phyloP scores from a whole-genome alignment of 495 filamentous ascomycete genomes.

The Talaromyces stipitatus region DNA sequence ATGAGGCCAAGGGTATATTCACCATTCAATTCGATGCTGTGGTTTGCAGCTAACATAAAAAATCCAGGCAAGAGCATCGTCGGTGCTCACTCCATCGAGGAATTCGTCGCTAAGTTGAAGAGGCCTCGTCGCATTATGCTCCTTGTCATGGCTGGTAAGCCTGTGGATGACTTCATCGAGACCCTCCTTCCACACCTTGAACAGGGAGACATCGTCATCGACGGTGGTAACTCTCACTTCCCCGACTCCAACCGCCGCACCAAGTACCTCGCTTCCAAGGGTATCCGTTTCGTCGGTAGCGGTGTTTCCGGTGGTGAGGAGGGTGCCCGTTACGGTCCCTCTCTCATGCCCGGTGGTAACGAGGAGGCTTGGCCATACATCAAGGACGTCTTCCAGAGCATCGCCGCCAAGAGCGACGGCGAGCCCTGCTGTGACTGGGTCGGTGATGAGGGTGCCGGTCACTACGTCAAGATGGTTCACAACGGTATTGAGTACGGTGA shows the following conservation, averaged over 20 bases:
- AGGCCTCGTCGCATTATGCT: slow-evolving; percentile 93
- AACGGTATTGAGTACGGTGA: slow-evolving; percentile 99
- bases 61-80: slow-evolving; percentile 78
- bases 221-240: slow-evolving; percentile 98
- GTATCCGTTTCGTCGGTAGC: slow-evolving; percentile 91
- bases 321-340: slow-evolving; percentile 94
- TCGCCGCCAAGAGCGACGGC: slow-evolving; percentile 90
- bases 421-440: slow-evolving; percentile 99
- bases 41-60: slow-evolving; percentile 12
- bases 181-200: slow-evolving; percentile 83
- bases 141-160: slow-evolving; percentile 94
- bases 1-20: slow-evolving; percentile 75
- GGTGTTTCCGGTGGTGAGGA: slow-evolving; percentile 99
- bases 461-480: slow-evolving; percentile 99
- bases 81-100: slow-evolving; percentile 88
- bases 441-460: slow-evolving; percentile 95
- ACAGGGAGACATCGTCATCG: slow-evolving; percentile 96
- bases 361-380: slow-evolving; percentile 97
- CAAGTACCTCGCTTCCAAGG: slow-evolving; percentile 74
- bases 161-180: slow-evolving; percentile 98
- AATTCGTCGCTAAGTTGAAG: slow-evolving; percentile 94
- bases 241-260: slow-evolving; percentile 97
- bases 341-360: slow-evolving; percentile 97
- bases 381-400: slow-evolving; percentile 98
- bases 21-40: not conserved